phyloP scores from a whole-genome alignment of 345 rosid species.

The Psidium friedrichsthalianum region DNA sequence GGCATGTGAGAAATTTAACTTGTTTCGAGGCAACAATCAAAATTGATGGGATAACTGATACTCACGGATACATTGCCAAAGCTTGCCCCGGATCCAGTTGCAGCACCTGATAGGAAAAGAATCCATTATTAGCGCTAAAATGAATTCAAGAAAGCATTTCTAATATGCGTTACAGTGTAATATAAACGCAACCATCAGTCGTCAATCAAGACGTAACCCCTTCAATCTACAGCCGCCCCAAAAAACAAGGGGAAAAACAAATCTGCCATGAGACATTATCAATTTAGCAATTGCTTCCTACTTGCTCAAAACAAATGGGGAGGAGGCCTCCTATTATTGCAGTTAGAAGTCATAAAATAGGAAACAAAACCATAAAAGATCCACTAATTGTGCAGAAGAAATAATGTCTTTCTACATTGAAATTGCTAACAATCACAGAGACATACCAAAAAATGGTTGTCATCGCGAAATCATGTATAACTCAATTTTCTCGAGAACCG shows the following conservation, averaged over 20 bases:
- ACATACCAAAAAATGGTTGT: too few species aligned
- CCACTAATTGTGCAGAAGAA: too few species aligned
- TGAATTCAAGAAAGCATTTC: background rate
- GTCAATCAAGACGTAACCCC: background rate
- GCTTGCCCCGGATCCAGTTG: slow-evolving; percentile 75
- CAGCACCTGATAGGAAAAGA: slow-evolving; percentile 32
- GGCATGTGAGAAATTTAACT: background rate
- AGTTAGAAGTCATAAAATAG: too few species aligned
- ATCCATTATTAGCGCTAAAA: background rate
- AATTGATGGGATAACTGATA: slow-evolving; percentile 1
- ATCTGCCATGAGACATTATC: background rate
- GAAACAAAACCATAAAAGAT: too few species aligned
- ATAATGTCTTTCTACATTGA: too few species aligned
- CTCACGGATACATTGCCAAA: slow-evolving; percentile 73
- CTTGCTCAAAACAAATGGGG: too few species aligned
- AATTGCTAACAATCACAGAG: too few species aligned
- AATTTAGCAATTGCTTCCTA: too few species aligned
- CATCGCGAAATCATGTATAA: too few species aligned
- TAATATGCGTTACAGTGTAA: background rate
- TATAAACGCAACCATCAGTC: background rate
- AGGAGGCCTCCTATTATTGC: too few species aligned
- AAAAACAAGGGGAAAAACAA: background rate
- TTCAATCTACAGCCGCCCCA: background rate
- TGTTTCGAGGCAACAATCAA: background rate
- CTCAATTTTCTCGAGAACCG: too few species aligned